Percentiles rank a stretch among this genome's conserved stretches.
Conservation (phyloP, 192 early-diverging fungal genomes). For the Rhizoclosmatium sp. region DNA sequence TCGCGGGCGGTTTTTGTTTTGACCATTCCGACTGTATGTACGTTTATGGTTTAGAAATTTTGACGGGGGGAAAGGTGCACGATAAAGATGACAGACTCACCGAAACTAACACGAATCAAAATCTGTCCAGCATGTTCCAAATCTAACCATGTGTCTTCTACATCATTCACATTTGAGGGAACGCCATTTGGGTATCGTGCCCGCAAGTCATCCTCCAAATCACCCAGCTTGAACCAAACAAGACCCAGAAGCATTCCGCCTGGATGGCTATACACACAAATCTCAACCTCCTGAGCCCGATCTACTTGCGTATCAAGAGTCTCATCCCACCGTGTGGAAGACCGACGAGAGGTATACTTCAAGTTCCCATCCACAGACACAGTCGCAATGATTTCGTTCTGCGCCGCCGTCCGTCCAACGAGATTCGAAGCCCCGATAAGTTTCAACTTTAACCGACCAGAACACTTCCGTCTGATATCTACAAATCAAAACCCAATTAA, state of each 20-base stretch:
- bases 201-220: constrained; percentile 87
- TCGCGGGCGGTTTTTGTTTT: constrained; percentile 42
- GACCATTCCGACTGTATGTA: constrained; percentile 36
- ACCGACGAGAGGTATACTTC: constrained; percentile 73
- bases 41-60: not conserved
- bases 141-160: constrained; percentile 85
- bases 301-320: constrained; percentile 88
- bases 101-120: constrained; percentile 83
- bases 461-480: constrained; percentile 48
- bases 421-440: constrained; percentile 55
- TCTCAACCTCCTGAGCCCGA: constrained; percentile 91
- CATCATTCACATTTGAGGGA: constrained; percentile 49
- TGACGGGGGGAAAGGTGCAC: not conserved
- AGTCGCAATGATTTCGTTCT: constrained; percentile 77
- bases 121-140: constrained; percentile 95
- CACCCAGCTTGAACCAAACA: constrained; percentile 90
- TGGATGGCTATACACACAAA: constrained; percentile 76
- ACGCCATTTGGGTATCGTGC: constrained; percentile 40
- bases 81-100: constrained; percentile 44
- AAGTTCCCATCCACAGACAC: constrained; percentile 82
- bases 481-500: not conserved
- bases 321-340: constrained; percentile 79
- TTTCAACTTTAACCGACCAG: constrained; percentile 50
- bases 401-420: constrained; percentile 57
- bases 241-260: constrained; percentile 73